Evolutionary conservation across 768 basidiomycete species (phyloP).

Genomic region (Leccinum olivaceopallidum): DNA sequence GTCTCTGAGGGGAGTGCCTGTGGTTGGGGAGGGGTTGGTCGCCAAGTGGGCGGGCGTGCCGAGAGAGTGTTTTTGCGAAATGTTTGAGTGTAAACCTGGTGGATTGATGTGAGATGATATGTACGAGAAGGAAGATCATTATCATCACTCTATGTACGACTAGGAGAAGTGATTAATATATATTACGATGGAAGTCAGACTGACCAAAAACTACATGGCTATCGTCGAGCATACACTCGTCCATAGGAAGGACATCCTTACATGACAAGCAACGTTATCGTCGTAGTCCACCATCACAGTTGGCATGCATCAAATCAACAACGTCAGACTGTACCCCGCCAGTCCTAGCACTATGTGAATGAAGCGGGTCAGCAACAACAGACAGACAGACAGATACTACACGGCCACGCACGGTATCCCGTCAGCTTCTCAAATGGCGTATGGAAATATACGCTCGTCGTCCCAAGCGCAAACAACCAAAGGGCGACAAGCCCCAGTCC

Average conservation of each 20-base stretch:
- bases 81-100: neutral
- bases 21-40: slow-evolving; percentile 32
- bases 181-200: neutral
- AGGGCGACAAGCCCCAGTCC: slow-evolving; percentile 52
- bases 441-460: slow-evolving; percentile 44
- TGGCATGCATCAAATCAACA: slow-evolving; percentile 9
- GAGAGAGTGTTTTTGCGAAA: slow-evolving; percentile 34
- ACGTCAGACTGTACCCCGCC: slow-evolving; percentile 36
- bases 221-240: neutral
- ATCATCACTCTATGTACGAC: neutral
- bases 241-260: neutral
- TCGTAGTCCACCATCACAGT: neutral
- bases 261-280: neutral
- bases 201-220: neutral
- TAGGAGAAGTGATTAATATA: neutral
- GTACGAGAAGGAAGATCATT: too few relatives aligned
- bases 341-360: slow-evolving; percentile 37
- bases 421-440: slow-evolving; percentile 81
- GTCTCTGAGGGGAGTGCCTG: slow-evolving; percentile 19
- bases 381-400: slow-evolving; percentile 14
- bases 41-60: slow-evolving; percentile 47
- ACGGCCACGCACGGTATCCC: slow-evolving; percentile 64
- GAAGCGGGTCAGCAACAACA: too few relatives aligned
- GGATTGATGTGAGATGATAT: too few relatives aligned
- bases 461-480: slow-evolving; percentile 74